These are phyloP conservation scores for Phaffomyces opuntiae DNA, from an alignment of 805 yeast genomes.

Conservation along the genomic window DNA sequence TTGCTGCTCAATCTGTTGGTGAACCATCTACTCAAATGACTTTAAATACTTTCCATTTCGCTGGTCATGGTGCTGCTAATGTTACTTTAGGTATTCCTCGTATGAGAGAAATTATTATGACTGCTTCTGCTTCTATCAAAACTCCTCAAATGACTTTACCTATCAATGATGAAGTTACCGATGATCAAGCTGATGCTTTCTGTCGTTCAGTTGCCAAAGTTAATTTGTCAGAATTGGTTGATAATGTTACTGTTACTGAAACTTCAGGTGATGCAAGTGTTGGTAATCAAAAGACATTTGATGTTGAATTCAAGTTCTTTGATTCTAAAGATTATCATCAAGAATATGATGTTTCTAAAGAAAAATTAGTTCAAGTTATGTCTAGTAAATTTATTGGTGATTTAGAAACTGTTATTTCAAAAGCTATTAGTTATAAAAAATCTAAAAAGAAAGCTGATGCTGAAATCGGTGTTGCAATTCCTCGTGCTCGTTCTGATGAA, in stretches of 20 bases:
- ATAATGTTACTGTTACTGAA: constrained; percentile 79
- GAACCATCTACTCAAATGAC: constrained; percentile 99
- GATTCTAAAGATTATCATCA: constrained; percentile 67
- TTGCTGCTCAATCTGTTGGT: constrained; percentile 97
- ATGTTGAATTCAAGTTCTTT: constrained; percentile 69
- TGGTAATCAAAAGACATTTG: constrained; percentile 40
- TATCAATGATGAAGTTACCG: constrained; percentile 67
- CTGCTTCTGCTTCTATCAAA: constrained; percentile 90
- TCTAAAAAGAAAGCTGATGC: too few relatives aligned
- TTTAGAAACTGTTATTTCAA: constrained; percentile 66
- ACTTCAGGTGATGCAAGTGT: constrained; percentile 60
- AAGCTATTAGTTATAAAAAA: constrained; percentile 43
- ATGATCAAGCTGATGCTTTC: constrained; percentile 86
- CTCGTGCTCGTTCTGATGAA: constrained; percentile 37
- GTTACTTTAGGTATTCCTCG: constrained; percentile 99
- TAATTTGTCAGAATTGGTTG: constrained; percentile 81
- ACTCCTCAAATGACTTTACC: constrained; percentile 99
- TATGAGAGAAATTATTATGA: constrained; percentile 99
- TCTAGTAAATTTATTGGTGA: constrained; percentile 56
- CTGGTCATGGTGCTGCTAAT: constrained; percentile 99
- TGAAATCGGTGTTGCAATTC: constrained; percentile 60
- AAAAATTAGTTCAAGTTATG: constrained; percentile 66
- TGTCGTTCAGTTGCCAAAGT: constrained; percentile 85
- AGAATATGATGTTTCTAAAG: constrained; percentile 84
- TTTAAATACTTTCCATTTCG: constrained; percentile 92